Base-by-base conservation (phyloP, 768 basidiomycete species). In the Podaxis sp. region DNA sequence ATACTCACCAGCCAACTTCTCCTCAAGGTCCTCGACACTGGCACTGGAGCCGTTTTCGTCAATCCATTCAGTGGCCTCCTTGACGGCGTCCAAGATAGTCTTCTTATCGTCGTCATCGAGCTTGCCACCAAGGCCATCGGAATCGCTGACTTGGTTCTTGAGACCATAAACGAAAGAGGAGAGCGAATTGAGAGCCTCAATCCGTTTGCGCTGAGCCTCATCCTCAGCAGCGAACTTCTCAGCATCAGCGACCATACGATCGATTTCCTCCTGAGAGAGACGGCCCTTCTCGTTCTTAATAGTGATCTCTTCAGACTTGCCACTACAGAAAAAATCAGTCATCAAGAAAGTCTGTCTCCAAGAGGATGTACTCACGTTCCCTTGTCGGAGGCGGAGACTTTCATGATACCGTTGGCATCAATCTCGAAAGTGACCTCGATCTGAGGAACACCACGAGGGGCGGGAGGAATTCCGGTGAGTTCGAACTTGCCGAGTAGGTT, bases 401-500 rank as follows among this genome's bases (percentile, higher is more conserved):
- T 96, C 88, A 97, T 90, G 69, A 96, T 96, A 81, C 92, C 93
- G 74, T 94, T 93, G 71, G 93, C 91, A 67, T 95, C 94, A 70
- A 96, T 91, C 78, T 96, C 94, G 72, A 98, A 98, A 15, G 91
- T 89, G 56, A 98, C 96, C 76, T 98, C 96, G 59, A 98, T 96
- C 67, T 98, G 96, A 71, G 96, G 96, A 56, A 95, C 93, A 73
- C 96, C 96, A 65, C 96, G 93, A 67, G 96, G 96, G 1, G 96
- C 91, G 43, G 96, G 94, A 36, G 96, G 95, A 64, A 98, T 97
- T 63, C 92, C 73, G 50, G 86, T 90, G 41, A 98, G 87, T 77
- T 97, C 95, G 75, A 97, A 98, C 75, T 95, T 95, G 79, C 96
- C 96, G 68, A 98, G 90, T 55, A 90, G 88, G 80, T 97, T 96